phyloP scores from a whole-genome alignment of 108 stramenopile species.

The Conticribra guillardii region DNA sequence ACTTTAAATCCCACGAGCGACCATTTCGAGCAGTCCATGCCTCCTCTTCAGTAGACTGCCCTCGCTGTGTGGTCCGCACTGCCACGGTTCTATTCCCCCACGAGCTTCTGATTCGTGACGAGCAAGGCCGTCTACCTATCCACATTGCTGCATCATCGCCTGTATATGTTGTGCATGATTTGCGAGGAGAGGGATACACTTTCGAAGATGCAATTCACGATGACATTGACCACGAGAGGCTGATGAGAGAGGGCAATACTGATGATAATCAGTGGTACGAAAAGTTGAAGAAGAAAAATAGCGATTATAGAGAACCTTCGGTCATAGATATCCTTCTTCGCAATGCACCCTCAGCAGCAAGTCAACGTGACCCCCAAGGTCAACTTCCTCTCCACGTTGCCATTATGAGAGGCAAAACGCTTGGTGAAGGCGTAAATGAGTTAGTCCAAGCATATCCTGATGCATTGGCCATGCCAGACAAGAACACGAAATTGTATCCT shows the following conservation, averaged over 20 bases:
- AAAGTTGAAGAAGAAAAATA: constrained; percentile 35
- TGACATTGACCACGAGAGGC: constrained; percentile 33
- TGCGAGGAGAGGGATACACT: constrained; percentile 61
- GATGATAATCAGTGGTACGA: constrained; percentile 35
- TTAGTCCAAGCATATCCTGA: constrained; percentile 48
- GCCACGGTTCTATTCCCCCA: constrained; percentile 56
- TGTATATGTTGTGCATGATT: constrained; percentile 63
- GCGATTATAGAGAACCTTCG: constrained; percentile 46
- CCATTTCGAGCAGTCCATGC: constrained; percentile 59
- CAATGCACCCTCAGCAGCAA: constrained; percentile 47
- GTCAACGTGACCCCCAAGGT: constrained; percentile 44
- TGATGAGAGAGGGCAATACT: constrained; percentile 4
- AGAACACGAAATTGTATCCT: constrained; percentile 49
- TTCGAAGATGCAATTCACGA: constrained; percentile 44
- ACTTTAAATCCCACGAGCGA: background rate
- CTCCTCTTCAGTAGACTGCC: constrained; percentile 62
- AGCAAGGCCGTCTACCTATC: constrained; percentile 52
- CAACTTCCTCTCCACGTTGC: constrained; percentile 62
- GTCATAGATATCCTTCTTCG: constrained; percentile 43
- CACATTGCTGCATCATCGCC: constrained; percentile 58
- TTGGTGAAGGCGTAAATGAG: constrained; percentile 51
- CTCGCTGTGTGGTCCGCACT: constrained; percentile 63
- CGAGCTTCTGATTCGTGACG: constrained; percentile 52
- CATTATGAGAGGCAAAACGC: constrained; percentile 56
- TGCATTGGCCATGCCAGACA: constrained; percentile 52